Conservation (phyloP, 2,329 filamentous ascomycete genomes). For the Colletotrichum scovillei region DNA sequence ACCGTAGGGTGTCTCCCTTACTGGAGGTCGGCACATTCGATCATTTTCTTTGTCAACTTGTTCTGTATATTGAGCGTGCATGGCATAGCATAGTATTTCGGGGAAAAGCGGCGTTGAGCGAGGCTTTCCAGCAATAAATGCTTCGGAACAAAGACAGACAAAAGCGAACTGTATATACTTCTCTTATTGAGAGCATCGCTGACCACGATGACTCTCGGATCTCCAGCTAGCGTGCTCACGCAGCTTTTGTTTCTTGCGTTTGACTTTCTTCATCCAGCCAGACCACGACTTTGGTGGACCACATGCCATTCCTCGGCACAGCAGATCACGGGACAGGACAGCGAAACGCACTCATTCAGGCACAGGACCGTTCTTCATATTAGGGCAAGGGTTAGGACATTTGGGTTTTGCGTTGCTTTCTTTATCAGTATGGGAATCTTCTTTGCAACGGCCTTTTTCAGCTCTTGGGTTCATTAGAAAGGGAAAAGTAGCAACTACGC, state of each 20-base stretch:
- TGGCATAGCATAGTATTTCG: constrained; percentile 41
- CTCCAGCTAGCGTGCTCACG: constrained; percentile 17
- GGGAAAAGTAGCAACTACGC: constrained; percentile 36
- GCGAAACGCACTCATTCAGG: constrained; percentile 22
- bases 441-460: not conserved
- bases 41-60: constrained; percentile 36
- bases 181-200: not conserved
- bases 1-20: not conserved
- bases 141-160: constrained; percentile 30
- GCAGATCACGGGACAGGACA: constrained; percentile 2
- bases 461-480: constrained; percentile 30
- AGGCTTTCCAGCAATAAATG: constrained; percentile 27
- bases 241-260: constrained; percentile 15
- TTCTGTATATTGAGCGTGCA: constrained; percentile 53
- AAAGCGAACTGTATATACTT: constrained; percentile 35
- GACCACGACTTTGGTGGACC: constrained; percentile 8
- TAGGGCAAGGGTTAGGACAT: constrained; percentile 1
- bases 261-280: not conserved
- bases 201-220: constrained; percentile 9
- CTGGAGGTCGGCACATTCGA: constrained; percentile 35
- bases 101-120: constrained; percentile 31
- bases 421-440: not conserved
- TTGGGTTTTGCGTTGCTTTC: not conserved
- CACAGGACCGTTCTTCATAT: constrained; percentile 16
- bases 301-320: constrained; percentile 20